Conservation (phyloP, 495 filamentous ascomycete genomes). For the Tirmania nivea region DNA sequence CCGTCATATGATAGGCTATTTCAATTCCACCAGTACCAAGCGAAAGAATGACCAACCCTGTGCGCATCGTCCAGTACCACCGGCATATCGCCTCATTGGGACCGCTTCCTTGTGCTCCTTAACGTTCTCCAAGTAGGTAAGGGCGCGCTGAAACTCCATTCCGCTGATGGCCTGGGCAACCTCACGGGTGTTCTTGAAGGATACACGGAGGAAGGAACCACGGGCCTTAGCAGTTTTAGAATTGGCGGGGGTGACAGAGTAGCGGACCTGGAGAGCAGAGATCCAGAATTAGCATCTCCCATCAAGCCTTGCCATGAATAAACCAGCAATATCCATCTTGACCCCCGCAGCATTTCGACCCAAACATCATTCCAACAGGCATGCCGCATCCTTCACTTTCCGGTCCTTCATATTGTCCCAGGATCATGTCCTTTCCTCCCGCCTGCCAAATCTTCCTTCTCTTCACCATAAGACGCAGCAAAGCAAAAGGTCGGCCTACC, state of each 20-base stretch:
- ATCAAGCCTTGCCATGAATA: too few relatives aligned
- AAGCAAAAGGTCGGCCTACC: not conserved
- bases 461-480: not conserved
- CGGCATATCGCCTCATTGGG: constrained; percentile 88
- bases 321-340: too few relatives aligned
- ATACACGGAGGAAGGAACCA: constrained; percentile 94
- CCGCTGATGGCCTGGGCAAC: constrained; percentile 97
- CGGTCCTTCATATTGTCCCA: too few relatives aligned
- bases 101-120: constrained; percentile 85
- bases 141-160: constrained; percentile 90
- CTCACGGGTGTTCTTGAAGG: constrained; percentile 99
- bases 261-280: constrained; percentile 55
- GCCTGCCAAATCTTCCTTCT: not conserved
- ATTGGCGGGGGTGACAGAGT: constrained; percentile 79
- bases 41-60: constrained; percentile 56
- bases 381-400: too few relatives aligned
- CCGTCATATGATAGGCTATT: not conserved
- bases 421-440: too few relatives aligned
- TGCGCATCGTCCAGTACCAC: constrained; percentile 75
- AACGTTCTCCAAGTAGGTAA: constrained; percentile 92
- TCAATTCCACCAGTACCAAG: not conserved
- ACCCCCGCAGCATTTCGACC: too few relatives aligned
- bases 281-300: too few relatives aligned
- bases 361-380: too few relatives aligned
- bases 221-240: constrained; percentile 90